Percentiles rank a stretch among this genome's conserved stretches.
Conservation (phyloP, 164 flowering plant genomes). For the Vitis amurensis region DNA sequence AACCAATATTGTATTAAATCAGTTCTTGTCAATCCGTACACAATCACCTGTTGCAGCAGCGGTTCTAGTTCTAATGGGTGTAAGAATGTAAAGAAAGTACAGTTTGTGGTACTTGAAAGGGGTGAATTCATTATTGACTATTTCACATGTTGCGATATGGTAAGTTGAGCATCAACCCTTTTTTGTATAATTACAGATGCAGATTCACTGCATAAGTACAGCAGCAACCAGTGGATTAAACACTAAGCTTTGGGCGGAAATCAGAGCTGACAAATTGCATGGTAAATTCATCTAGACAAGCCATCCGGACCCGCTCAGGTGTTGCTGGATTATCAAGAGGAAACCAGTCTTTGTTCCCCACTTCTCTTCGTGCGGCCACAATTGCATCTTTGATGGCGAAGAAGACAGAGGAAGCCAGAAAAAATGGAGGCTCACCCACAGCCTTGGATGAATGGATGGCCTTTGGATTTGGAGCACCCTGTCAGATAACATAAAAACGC, state of each 20-base stretch:
- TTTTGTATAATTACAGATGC: too few species aligned
- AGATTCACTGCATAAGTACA: too few species aligned
- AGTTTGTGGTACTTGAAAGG: background rate
- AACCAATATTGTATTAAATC: too few species aligned
- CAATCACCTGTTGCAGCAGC: too few species aligned
- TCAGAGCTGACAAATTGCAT: conserved; percentile 41
- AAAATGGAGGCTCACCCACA: conserved; percentile 97
- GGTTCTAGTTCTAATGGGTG: too few species aligned
- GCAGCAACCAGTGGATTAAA: conserved; percentile 26
- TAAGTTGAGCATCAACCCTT: background rate
- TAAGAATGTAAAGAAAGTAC: background rate
- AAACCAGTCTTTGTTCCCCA: conserved; percentile 72
- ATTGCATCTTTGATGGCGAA: conserved; percentile 97
- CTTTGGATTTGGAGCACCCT: conserved; percentile 79
- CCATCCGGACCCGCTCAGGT: conserved; percentile 95
- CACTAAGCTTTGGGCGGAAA: conserved; percentile 80
- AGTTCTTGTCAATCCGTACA: too few species aligned
- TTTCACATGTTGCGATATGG: background rate
- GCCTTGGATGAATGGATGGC: conserved; percentile 98
- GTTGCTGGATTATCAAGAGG: conserved; percentile 96
- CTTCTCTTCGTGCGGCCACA: conserved; percentile 77
- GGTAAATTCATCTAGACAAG: conserved; percentile 79
- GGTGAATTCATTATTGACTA: background rate
- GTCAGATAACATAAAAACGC: conserved; percentile 11
- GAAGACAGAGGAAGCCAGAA: conserved; percentile 84